Conservation (phyloP, 2,329 filamentous ascomycete species). For the Fusarium liriodendri region DNA sequence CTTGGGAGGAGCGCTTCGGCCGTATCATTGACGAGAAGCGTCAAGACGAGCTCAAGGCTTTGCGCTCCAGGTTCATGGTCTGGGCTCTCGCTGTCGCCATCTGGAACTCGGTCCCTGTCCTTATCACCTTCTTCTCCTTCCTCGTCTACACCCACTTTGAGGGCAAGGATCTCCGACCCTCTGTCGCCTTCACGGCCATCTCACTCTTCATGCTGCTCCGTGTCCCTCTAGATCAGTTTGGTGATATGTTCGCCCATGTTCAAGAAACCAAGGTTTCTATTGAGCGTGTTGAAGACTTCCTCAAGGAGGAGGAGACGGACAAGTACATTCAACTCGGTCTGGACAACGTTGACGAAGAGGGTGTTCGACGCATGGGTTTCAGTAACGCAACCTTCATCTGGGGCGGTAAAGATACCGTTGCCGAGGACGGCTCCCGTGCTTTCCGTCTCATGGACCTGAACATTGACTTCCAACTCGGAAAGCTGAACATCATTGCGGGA, state of each 20-base stretch:
- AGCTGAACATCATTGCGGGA: slow-evolving; percentile 92
- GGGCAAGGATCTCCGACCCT: slow-evolving; percentile 88
- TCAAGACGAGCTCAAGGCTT: slow-evolving; percentile 77
- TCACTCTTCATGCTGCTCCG: slow-evolving; percentile 95
- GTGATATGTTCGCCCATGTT: slow-evolving; percentile 98
- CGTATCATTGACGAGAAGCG: slow-evolving; percentile 91
- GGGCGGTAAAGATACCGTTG: slow-evolving; percentile 76
- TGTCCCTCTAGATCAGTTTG: slow-evolving; percentile 93
- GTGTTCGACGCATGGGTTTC: slow-evolving; percentile 84
- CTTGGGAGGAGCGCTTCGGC: slow-evolving; percentile 94
- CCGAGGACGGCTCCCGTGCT: slow-evolving; percentile 74
- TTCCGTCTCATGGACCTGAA: slow-evolving; percentile 88
- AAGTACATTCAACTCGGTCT: slow-evolving; percentile 88
- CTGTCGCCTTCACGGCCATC: slow-evolving; percentile 93
- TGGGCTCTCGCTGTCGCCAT: slow-evolving; percentile 94
- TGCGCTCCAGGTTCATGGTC: slow-evolving; percentile 86
- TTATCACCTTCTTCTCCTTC: slow-evolving; percentile 98
- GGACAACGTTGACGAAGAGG: slow-evolving; percentile 75
- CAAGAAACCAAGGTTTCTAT: slow-evolving; percentile 98
- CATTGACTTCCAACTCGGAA: slow-evolving; percentile 83
- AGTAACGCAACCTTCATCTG: slow-evolving; percentile 88
- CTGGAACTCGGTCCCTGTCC: slow-evolving; percentile 94
- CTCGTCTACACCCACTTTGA: slow-evolving; percentile 92
- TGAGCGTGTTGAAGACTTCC: slow-evolving; percentile 94
- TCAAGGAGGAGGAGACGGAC: slow-evolving; percentile 93